phyloP scores from a whole-genome alignment of 495 filamentous ascomycete species.

The Margaritispora aquatica region DNA sequence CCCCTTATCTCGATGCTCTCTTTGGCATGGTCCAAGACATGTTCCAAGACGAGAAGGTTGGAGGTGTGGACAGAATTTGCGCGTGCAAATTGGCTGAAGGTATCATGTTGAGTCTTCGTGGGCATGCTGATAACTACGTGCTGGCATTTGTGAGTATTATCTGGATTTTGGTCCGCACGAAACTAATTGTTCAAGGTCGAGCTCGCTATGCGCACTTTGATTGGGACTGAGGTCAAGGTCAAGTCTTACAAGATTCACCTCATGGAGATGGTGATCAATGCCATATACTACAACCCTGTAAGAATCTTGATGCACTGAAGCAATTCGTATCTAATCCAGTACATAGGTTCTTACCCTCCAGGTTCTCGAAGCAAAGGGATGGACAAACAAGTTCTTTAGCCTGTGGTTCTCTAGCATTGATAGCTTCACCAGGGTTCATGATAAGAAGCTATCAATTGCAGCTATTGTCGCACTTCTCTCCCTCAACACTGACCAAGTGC shows the following conservation, averaged over 20 bases:
- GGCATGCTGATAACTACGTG: conserved; percentile 80
- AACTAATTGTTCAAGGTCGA: conserved; percentile 39
- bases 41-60: conserved; percentile 65
- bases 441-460: conserved; percentile 95
- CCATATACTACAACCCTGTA: conserved; percentile 90
- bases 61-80: conserved; percentile 92
- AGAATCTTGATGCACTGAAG: not conserved
- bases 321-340: not conserved
- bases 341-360: conserved; percentile 58
- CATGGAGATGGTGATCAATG: conserved; percentile 99
- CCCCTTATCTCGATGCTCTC: conserved; percentile 77
- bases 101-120: conserved; percentile 91
- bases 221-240: conserved; percentile 60
- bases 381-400: conserved; percentile 99
- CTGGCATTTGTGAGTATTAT: conserved; percentile 55
- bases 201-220: conserved; percentile 79
- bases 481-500: conserved; percentile 69
- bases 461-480: conserved; percentile 83
- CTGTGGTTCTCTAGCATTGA: conserved; percentile 97
- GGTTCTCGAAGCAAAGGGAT: conserved; percentile 79
- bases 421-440: conserved; percentile 86
- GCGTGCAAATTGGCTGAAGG: conserved; percentile 98
- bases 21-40: conserved; percentile 74
- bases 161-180: not conserved
- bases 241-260: conserved; percentile 92